Evolutionary conservation across 2,329 filamentous ascomycete genomes (phyloP).

Genomic region (Hysterium pulicare): DNA sequence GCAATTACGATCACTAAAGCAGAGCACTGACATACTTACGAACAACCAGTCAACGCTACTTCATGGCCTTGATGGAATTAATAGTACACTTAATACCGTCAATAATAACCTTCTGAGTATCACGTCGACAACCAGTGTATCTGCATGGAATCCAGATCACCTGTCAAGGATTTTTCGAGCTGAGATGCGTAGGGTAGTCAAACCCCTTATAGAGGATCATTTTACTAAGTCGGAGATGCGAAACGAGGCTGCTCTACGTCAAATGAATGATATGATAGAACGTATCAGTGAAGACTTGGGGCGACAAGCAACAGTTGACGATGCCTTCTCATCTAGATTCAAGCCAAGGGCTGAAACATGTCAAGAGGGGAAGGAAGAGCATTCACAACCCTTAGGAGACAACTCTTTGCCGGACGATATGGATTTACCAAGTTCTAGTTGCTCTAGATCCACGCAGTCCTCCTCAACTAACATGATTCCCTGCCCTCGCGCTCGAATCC

Average conservation of each 20-base stretch:
- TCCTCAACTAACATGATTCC: too few relatives aligned
- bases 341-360: too few relatives aligned
- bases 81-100: neutral
- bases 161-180: neutral
- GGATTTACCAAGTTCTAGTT: too few relatives aligned
- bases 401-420: too few relatives aligned
- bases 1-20: too few relatives aligned
- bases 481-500: neutral
- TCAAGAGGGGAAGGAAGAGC: too few relatives aligned
- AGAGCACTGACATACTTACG: too few relatives aligned
- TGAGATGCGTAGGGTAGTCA: neutral
- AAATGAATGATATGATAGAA: neutral
- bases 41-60: neutral
- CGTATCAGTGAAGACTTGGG: neutral
- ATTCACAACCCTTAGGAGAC: too few relatives aligned
- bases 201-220: neutral
- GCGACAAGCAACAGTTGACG: too few relatives aligned
- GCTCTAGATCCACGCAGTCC: too few relatives aligned
- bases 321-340: too few relatives aligned
- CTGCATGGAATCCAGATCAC: neutral
- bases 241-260: neutral
- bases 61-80: neutral
- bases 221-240: neutral
- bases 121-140: neutral
- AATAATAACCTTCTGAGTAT: too few relatives aligned